Evolutionary conservation across 768 basidiomycete species (phyloP).

Genomic region (Russula lepida): DNA sequence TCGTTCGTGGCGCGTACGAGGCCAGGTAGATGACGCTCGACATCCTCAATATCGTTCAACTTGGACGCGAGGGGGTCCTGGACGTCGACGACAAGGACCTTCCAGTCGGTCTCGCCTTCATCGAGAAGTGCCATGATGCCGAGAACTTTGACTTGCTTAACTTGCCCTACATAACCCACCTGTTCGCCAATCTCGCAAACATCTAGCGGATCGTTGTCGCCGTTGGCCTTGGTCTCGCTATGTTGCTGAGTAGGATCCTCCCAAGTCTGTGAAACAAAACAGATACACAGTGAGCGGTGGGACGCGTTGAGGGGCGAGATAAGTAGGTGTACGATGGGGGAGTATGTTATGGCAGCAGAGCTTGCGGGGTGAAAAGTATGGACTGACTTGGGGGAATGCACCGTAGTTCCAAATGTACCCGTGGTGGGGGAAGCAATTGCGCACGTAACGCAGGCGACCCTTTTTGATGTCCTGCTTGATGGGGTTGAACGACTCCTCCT

Average conservation of each 20-base stretch:
- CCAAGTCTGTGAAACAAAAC: conserved; percentile 64
- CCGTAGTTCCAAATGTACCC: conserved; percentile 99
- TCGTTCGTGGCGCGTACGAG: conserved; percentile 96
- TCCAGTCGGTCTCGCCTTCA: conserved; percentile 99
- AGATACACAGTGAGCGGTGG: background rate
- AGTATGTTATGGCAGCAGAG: background rate
- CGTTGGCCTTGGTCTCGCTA: conserved; percentile 96
- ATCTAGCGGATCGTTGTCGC: conserved; percentile 98
- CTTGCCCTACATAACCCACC: conserved; percentile 92
- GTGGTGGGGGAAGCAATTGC: conserved; percentile 99
- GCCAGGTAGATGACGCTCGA: conserved; percentile 95
- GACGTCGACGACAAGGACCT: conserved; percentile 96
- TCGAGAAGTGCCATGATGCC: conserved; percentile 99
- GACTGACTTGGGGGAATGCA: conserved; percentile 88
- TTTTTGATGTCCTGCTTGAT: conserved; percentile 99
- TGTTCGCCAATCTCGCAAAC: conserved; percentile 99
- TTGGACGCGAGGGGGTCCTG: conserved; percentile 92
- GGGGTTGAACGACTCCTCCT: conserved; percentile 98
- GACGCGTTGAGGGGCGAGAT: too few species aligned
- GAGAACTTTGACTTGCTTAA: conserved; percentile 99
- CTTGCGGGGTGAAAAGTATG: background rate
- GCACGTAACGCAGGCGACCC: conserved; percentile 90
- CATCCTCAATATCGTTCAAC: conserved; percentile 98
- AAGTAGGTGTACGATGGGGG: conserved; percentile 1
- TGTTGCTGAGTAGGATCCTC: conserved; percentile 84